Base-by-base conservation (phyloP, 805 yeast genomes). In the Geotrichum ghanense region DNA sequence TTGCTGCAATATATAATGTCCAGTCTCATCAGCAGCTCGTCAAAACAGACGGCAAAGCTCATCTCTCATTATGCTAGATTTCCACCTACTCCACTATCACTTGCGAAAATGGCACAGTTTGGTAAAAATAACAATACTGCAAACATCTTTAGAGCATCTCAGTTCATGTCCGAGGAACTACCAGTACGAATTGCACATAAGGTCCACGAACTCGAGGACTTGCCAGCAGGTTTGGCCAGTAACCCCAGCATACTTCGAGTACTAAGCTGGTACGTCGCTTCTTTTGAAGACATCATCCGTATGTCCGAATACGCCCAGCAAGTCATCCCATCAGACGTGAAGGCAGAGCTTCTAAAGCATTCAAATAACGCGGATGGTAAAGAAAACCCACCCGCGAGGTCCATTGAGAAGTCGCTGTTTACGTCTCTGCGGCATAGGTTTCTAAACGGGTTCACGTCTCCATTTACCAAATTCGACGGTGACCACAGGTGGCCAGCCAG, bases 61-160 rank as follows among this genome's bases (percentile, higher is more conserved):
- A 78, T 83, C 48, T 70, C 72, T 56, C 74, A 71, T 51, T 82
- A 79, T 68, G 88, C 95, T 2, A 69, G 73, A 45, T 72, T 80
- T 51, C 83, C 87, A 10, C 92, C 89, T 41, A 84, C 95, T 2
- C 88, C 94, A 1, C 86, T 87, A 2, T 80, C 88, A 2, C 67
- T 87, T 50, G 72, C 87, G 48, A 95, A 86, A 62, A 86, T 87
- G 95, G 95, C 87, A 17, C 92, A 84, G 59, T 83, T 87, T 66
- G 95, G 96, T 2, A 79, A 81, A 7, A 69, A 74, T 41, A 92
- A 95, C 4, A 72, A 76, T 25, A 84, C 83, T 12, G 95, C 94
- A 2, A 75, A 83, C 9, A 67, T 85, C 37, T 88, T 83, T 61
- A 73, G 84, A 42, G 95, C 95, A 0, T 81, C 89, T 4, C 84